A percentile compares a stretch with the other conserved stretches of the same genome.
phyloP scores from a whole-genome alignment of 148 eudicot genomes.

The Linanthus parryae region DNA sequence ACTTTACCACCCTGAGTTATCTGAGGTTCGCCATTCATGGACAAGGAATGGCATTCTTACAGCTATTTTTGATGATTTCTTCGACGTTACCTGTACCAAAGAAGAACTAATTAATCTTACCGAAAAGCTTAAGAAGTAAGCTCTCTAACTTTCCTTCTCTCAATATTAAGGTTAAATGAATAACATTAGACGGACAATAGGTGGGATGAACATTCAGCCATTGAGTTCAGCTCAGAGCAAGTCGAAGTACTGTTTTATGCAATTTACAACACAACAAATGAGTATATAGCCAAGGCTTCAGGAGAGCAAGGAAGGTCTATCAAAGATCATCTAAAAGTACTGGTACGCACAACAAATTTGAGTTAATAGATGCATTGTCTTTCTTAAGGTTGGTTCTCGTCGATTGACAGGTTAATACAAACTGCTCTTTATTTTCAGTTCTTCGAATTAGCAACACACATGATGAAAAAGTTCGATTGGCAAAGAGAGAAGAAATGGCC shows the following conservation, averaged over 20 bases:
- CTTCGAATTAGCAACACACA: slow-evolving; percentile 51
- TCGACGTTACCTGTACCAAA: not conserved
- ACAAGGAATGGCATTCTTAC: not conserved
- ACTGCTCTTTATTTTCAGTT: too few species aligned
- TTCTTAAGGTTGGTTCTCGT: too few species aligned
- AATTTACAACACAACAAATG: not conserved
- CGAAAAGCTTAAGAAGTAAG: not conserved
- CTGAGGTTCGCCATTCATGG: not conserved
- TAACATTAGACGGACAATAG: too few species aligned
- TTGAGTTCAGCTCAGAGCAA: not conserved
- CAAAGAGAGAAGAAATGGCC: slow-evolving; percentile 38
- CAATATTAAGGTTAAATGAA: too few species aligned
- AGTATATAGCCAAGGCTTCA: not conserved
- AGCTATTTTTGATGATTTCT: not conserved
- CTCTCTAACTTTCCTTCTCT: too few species aligned
- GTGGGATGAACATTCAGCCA: not conserved
- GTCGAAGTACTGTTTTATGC: not conserved
- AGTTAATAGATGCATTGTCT: too few species aligned
- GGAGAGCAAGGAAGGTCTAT: not conserved
- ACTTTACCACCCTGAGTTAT: not conserved
- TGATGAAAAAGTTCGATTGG: slow-evolving; percentile 72
- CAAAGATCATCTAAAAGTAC: not conserved
- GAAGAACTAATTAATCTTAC: not conserved
- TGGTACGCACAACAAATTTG: too few species aligned
- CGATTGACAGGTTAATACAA: too few species aligned